Conservation (phyloP, 2,329 filamentous ascomycete species). For the Chrysoporthe deuterocubensis region DNA sequence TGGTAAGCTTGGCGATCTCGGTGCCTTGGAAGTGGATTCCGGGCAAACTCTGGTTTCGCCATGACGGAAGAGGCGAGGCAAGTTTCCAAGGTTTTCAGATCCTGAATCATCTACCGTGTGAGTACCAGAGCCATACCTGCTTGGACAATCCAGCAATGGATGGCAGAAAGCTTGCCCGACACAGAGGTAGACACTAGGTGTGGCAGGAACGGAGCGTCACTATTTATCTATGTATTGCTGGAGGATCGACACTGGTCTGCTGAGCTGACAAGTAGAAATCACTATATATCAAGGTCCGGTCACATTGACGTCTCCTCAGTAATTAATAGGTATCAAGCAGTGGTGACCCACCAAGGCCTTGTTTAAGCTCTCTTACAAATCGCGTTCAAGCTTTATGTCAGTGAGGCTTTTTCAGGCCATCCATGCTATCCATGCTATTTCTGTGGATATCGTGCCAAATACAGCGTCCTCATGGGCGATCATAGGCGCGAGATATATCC, state of each 20-base stretch:
- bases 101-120: not conserved
- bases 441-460: not conserved
- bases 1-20: not conserved
- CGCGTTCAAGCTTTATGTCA: not conserved
- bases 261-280: not conserved
- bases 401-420: not conserved
- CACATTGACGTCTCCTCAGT: not conserved
- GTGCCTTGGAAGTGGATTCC: not conserved
- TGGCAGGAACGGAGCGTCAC: not conserved
- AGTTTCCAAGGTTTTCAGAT: not conserved
- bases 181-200: not conserved
- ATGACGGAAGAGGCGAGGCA: not conserved
- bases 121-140: not conserved
- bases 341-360: not conserved
- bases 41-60: not conserved
- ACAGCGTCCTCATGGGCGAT: not conserved
- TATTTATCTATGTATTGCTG: not conserved
- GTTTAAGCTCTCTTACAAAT: not conserved
- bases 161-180: not conserved
- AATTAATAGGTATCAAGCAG: not conserved
- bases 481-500: not conserved
- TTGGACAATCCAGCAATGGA: not conserved
- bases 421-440: slow-evolving; percentile 2
- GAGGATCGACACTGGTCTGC: no score
- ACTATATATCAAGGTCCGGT: not conserved